Evolutionary conservation across 352 stramenopile genomes (phyloP).

Genomic region (Globisporangium spiculum): DNA sequence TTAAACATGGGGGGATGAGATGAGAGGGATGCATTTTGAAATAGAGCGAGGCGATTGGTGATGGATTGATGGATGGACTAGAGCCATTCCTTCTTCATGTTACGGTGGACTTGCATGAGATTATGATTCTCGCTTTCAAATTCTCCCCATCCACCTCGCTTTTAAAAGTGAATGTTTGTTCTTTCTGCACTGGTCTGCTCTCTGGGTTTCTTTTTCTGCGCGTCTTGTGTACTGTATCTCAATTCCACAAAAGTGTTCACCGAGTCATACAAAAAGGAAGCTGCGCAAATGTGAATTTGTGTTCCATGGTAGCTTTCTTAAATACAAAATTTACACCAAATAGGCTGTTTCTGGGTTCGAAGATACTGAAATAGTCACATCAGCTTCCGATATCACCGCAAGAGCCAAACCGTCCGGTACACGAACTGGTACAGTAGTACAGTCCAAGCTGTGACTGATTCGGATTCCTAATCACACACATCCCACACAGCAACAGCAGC

Average conservation of each 20-base stretch:
- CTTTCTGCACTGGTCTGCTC: background rate
- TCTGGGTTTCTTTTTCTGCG: background rate
- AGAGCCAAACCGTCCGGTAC: background rate
- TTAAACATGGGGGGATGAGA: background rate
- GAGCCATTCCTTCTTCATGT: background rate
- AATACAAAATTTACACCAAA: background rate
- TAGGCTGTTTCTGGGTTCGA: background rate
- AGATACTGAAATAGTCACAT: background rate
- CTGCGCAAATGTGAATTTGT: background rate
- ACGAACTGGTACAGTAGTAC: background rate
- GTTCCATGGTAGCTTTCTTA: background rate
- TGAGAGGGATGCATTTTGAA: background rate
- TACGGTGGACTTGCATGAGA: background rate
- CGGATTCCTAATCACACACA: slow-evolving; percentile 5
- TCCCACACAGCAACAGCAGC: too few relatives aligned
- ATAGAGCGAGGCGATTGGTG: background rate
- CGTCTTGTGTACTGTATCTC: background rate
- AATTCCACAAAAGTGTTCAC: slow-evolving; percentile 1
- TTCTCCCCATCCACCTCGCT: background rate
- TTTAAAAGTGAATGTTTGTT: background rate
- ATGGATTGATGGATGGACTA: background rate
- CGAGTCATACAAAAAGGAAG: background rate
- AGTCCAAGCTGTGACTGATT: slow-evolving; percentile 7
- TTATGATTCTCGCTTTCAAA: too few relatives aligned
- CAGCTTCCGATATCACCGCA: background rate